phyloP scores from a whole-genome alignment of 768 basidiomycete genomes.

The Phanerochaete carnosa region DNA sequence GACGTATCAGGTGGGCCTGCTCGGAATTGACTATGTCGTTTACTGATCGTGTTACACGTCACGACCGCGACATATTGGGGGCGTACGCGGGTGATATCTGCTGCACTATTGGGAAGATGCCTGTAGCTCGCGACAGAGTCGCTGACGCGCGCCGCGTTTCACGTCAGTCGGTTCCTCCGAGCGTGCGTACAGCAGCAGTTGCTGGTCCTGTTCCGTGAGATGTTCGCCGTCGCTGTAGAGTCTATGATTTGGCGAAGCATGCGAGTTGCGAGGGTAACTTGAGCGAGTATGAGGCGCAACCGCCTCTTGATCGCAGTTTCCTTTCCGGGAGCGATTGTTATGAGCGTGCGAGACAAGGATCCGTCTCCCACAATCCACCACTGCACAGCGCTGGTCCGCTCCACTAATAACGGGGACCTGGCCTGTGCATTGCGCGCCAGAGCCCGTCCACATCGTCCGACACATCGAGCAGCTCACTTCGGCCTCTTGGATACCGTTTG shows the following conservation, averaged over 20 bases:
- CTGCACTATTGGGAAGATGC: too few species aligned
- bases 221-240: neutral
- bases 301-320: neutral
- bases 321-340: conserved; percentile 1
- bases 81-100: too few species aligned
- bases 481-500: conserved; percentile 1
- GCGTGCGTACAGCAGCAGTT: too few species aligned
- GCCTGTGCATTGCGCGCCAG: neutral
- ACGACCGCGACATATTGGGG: too few species aligned
- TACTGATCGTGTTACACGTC: neutral
- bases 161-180: too few species aligned
- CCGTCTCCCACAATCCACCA: neutral
- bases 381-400: conserved; percentile 4
- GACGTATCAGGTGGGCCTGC: neutral
- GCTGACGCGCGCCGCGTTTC: too few species aligned
- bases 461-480: too few species aligned
- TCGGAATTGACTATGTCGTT: neutral
- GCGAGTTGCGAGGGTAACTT: neutral
- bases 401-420: neutral
- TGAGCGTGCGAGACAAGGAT: neutral
- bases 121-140: too few species aligned
- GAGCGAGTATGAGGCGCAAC: neutral
- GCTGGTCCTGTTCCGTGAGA: too few species aligned
- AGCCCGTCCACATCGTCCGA: neutral
- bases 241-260: neutral